These are phyloP conservation scores for Gypsophila paniculata DNA, from an alignment of 179 eudicot species.

Conservation along the genomic window DNA sequence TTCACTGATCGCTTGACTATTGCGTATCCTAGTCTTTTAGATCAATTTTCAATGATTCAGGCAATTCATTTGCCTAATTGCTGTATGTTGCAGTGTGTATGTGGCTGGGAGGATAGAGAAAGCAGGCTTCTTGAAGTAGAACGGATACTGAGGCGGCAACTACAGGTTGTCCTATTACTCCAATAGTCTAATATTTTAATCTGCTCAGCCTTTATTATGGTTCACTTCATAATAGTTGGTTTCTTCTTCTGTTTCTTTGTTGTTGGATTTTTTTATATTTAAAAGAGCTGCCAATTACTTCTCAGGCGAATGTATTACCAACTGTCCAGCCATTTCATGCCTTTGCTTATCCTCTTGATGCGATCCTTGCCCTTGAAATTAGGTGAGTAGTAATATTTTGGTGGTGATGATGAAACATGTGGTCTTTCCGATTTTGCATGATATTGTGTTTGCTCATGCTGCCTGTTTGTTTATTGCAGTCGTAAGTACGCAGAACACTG, in stretches of 20 bases:
- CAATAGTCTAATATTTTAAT: not conserved
- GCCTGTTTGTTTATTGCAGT: constrained; percentile 36
- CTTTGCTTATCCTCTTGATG: constrained; percentile 94
- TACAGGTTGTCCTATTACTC: constrained; percentile 51
- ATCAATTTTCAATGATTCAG: not conserved
- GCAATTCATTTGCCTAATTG: constrained; percentile 1
- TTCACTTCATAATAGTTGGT: not conserved
- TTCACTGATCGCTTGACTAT: not conserved
- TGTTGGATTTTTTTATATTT: constrained; percentile 8
- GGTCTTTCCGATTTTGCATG: not conserved
- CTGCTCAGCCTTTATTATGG: constrained; percentile 10
- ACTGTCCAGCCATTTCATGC: constrained; percentile 99
- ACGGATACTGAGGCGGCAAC: constrained; percentile 73
- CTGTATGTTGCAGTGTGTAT: constrained; percentile 57
- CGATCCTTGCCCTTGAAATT: constrained; percentile 87
- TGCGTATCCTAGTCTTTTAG: not conserved
- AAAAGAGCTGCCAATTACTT: constrained; percentile 17
- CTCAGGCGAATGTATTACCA: constrained; percentile 79
- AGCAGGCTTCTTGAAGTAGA: constrained; percentile 83
- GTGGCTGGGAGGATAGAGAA: constrained; percentile 89
- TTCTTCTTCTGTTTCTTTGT: not conserved
- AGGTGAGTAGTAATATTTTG: constrained; percentile 39
- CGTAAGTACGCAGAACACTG: constrained; percentile 94
- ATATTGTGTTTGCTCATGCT: constrained; percentile 13
- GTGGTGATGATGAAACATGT: constrained; percentile 9